A percentile compares a stretch with the other conserved stretches of the same genome.
Conservation (phyloP, 257 asterid species). For the Solanum ossicruentum region DNA sequence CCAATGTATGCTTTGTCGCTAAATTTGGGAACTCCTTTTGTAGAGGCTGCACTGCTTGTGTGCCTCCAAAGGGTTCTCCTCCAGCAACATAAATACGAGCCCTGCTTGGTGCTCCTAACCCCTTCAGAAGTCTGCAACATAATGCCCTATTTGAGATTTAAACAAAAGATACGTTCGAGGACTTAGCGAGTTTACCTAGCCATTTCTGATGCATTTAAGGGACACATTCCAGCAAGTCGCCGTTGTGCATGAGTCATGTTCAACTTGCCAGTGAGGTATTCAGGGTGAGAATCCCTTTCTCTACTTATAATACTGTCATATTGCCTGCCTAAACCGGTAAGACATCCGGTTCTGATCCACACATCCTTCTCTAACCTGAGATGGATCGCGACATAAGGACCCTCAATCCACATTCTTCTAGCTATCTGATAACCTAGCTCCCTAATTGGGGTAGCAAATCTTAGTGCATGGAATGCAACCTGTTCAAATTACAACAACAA, state of each 20-base stretch:
- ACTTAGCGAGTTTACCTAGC: conserved; percentile 17
- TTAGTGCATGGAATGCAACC: conserved; percentile 60
- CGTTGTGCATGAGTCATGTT: conserved; percentile 28
- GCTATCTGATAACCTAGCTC: conserved; percentile 42
- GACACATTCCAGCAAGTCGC: conserved; percentile 50
- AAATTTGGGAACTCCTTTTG: conserved; percentile 37
- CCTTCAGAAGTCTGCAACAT: conserved; percentile 30
- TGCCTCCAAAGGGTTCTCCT: conserved; percentile 59
- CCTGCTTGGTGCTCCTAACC: conserved; percentile 28
- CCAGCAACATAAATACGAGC: conserved; percentile 42
- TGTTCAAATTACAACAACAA: neutral
- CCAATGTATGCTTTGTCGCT: conserved; percentile 27
- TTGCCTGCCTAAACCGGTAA: conserved; percentile 42
- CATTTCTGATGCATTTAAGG: conserved; percentile 42
- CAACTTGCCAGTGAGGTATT: conserved; percentile 36
- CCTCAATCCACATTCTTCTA: conserved; percentile 59
- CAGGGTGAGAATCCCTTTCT: conserved; percentile 34
- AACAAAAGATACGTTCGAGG: neutral
- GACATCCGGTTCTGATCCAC: conserved; percentile 55
- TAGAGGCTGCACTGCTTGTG: conserved; percentile 28
- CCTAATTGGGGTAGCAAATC: conserved; percentile 38
- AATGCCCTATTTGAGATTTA: neutral
- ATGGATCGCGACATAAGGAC: conserved; percentile 47
- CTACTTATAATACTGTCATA: conserved; percentile 23
- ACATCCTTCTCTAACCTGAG: conserved; percentile 57